Percentiles rank a stretch among this genome's conserved stretches.
These are phyloP conservation scores for Phytophthora tubulina DNA, from an alignment of 352 stramenopile species.

Conservation along the genomic window DNA sequence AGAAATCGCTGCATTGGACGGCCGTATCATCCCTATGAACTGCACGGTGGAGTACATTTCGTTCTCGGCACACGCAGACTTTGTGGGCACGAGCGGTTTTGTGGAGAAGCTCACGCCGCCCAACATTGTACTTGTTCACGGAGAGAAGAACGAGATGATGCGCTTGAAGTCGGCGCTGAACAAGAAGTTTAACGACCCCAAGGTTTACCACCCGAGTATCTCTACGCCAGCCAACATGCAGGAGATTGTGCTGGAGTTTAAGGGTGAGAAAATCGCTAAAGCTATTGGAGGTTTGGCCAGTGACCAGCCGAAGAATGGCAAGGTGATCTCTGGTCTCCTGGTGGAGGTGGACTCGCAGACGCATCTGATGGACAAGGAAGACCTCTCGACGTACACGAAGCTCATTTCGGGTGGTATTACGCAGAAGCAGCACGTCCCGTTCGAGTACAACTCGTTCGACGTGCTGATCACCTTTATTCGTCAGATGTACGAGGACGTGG, in stretches of 20 bases:
- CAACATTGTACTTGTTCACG: slow-evolving; percentile 96
- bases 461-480: slow-evolving; percentile 82
- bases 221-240: slow-evolving; percentile 90
- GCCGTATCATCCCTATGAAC: slow-evolving; percentile 94
- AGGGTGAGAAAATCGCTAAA: slow-evolving; percentile 90
- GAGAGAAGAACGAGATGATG: slow-evolving; percentile 99
- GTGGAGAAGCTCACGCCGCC: slow-evolving; percentile 95
- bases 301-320: slow-evolving; percentile 81
- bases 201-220: slow-evolving; percentile 85
- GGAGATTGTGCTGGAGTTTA: slow-evolving; percentile 89
- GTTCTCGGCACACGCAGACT: slow-evolving; percentile 98
- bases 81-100: slow-evolving; percentile 96
- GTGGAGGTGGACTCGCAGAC: slow-evolving; percentile 90
- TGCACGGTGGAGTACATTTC: slow-evolving; percentile 97
- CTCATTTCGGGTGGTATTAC: slow-evolving; percentile 83
- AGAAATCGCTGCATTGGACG: slow-evolving; percentile 95
- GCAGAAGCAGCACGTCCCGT: slow-evolving; percentile 88
- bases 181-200: slow-evolving; percentile 92
- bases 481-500: slow-evolving; percentile 87
- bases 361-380: slow-evolving; percentile 87
- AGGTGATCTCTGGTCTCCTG: slow-evolving; percentile 82
- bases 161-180: slow-evolving; percentile 93
- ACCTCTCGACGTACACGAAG: slow-evolving; percentile 89
- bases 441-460: slow-evolving; percentile 82
- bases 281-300: slow-evolving; percentile 80